phyloP scores from a whole-genome alignment of 805 yeast species.

The Nakazawaea molendinolei region DNA sequence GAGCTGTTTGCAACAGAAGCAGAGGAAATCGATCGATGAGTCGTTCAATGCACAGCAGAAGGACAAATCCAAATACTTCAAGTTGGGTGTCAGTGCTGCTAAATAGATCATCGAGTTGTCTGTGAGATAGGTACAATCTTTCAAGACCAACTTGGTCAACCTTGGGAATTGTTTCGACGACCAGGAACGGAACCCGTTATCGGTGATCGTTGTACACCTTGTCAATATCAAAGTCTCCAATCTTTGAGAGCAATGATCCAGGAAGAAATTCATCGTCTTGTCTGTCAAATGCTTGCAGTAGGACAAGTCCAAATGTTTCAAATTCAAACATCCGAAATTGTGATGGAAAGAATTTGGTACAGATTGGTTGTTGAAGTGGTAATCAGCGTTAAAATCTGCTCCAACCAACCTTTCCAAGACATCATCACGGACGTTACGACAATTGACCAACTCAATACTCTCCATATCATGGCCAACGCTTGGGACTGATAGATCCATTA shows the following conservation, averaged over 20 bases:
- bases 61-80: conserved; percentile 53
- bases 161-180: conserved; percentile 47
- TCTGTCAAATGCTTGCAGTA: conserved; percentile 76
- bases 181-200: conserved; percentile 67
- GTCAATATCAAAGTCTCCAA: conserved; percentile 56
- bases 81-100: conserved; percentile 52
- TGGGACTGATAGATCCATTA: conserved; percentile 68
- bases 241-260: conserved; percentile 48
- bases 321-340: conserved; percentile 50
- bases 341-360: conserved; percentile 12
- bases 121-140: conserved; percentile 70
- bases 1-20: conserved; percentile 58
- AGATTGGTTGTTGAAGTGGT: conserved; percentile 12
- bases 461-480: conserved; percentile 53
- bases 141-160: conserved; percentile 44
- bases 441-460: conserved; percentile 62
- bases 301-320: conserved; percentile 51
- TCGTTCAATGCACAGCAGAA: conserved; percentile 76
- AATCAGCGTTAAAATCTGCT: conserved; percentile 16
- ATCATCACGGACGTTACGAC: conserved; percentile 66
- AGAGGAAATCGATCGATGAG: conserved; percentile 56
- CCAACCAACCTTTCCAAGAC: conserved; percentile 68
- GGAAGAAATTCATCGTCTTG: conserved; percentile 54
- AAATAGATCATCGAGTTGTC: conserved; percentile 58
- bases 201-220: conserved; percentile 74